Base-by-base conservation (phyloP, 306 rosid species). In the Trifolium pratense region DNA sequence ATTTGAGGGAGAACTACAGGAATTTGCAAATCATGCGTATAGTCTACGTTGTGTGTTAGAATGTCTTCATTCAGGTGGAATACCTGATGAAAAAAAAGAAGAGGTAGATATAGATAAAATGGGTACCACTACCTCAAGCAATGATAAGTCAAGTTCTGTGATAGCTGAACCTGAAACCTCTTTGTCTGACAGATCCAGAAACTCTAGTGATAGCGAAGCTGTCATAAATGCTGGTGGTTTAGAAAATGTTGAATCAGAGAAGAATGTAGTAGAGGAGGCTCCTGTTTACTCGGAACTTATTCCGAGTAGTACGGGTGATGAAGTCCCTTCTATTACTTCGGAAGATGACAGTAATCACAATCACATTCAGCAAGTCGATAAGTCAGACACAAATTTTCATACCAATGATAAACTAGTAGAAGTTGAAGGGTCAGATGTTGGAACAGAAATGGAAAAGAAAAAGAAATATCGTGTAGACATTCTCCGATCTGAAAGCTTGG, bases 401-500 rank as follows among this genome's bases (percentile, higher is more conserved):
- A 78, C 32, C 25, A 70, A 80, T 68, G 89, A 87, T 70, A 94
- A 81, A 70, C 37, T 14, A 67, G 68, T 72, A 57, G 83, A 15
- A 43, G 80, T 77, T 68, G 91, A 91, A 67, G 87, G 66, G 59
- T 83, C 89, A 64, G 83, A 85, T 66, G 63, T 61, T 73, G 96
- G 84, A 79, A 81, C 74, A 75, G 96, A 90, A 86, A 36, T 70
- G 40, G 29, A 78, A 55, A 86, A 79, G 79, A 87, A 23, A 90
- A 91, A 76, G 87, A 87, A 90, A 68, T 94, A 87, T 46, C 90
- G 79, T 53, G 96, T 94, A 68, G 95, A 94, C 81, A 85, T 94
- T 75, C 97, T 94, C 71, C 97, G 97, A 51, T 91, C 92, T 85
- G 99, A 94, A 82, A 90, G 97, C 81, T 83, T 94, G 91, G 99